Evolutionary conservation across 306 rosid genomes (phyloP).

Genomic region (Casuarina cunninghamiana): DNA sequence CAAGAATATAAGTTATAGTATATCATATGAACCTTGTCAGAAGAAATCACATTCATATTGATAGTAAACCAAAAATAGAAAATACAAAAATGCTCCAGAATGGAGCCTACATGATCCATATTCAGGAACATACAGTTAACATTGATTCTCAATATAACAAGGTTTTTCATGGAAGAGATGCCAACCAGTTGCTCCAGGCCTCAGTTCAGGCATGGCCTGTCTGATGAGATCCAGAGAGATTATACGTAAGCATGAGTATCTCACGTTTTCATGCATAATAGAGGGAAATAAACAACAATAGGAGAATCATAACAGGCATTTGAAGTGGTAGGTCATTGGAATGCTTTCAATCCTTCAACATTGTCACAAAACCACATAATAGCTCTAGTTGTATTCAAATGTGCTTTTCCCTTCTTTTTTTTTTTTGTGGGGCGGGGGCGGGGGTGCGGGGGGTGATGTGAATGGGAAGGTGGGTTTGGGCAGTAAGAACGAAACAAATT

Average conservation of each 20-base stretch:
- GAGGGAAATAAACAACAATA: neutral
- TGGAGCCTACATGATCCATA: neutral
- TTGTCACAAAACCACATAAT: neutral
- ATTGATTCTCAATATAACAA: neutral
- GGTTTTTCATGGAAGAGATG: constrained; percentile 2
- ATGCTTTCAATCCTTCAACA: neutral
- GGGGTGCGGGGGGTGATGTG: too few species aligned
- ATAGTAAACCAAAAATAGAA: neutral
- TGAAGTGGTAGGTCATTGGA: neutral
- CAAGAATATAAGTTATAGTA: neutral
- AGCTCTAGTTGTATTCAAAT: too few species aligned
- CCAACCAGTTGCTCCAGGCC: neutral
- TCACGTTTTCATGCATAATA: neutral
- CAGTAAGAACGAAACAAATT: neutral
- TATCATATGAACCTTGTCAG: neutral
- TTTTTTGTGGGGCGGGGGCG: neutral
- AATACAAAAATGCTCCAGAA: neutral
- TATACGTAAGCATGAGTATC: neutral
- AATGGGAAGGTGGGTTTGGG: too few species aligned
- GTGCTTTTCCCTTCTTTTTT: too few species aligned
- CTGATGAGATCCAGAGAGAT: neutral
- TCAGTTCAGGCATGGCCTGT: neutral
- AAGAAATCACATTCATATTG: constrained; percentile 6
- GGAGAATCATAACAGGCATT: neutral
- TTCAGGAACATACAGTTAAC: constrained; percentile 1